Evolutionary conservation across 2,329 filamentous ascomycete genomes (phyloP).

Genomic region (Claviceps sp.): DNA sequence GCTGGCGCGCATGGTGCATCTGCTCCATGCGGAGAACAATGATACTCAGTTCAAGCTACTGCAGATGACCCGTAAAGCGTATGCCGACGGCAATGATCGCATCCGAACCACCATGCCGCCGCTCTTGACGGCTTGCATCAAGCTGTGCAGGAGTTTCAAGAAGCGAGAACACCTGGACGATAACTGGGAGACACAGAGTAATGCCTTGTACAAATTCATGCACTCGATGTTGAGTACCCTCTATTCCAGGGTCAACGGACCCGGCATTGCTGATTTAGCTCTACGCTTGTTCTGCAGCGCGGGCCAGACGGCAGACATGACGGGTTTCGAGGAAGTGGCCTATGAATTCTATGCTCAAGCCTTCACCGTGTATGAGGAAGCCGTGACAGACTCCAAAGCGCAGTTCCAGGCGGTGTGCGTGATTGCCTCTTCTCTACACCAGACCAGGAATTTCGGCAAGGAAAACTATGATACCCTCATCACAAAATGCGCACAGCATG

Average conservation of each 20-base stretch:
- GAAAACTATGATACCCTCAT: constrained; percentile 99
- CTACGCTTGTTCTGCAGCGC: constrained; percentile 83
- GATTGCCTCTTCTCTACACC: constrained; percentile 78
- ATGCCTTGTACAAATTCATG: constrained; percentile 88
- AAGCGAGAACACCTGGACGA: constrained; percentile 69
- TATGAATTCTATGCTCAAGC: constrained; percentile 98
- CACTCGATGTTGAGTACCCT: constrained; percentile 77
- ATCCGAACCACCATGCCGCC: constrained; percentile 93
- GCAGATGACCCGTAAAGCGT: constrained; percentile 76
- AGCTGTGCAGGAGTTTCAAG: constrained; percentile 81
- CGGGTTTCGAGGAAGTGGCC: constrained; percentile 84
- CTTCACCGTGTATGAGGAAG: constrained; percentile 95
- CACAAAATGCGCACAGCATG: constrained; percentile 92
- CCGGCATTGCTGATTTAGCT: constrained; percentile 73
- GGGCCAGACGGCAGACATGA: constrained; percentile 85
- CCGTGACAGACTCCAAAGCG: constrained; percentile 85
- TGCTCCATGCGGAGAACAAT: constrained; percentile 72
- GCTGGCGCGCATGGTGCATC: constrained; percentile 83
- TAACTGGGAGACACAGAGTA: constrained; percentile 50
- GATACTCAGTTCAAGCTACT: constrained; percentile 90
- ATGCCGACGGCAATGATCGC: constrained; percentile 82
- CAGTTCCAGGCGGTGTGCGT: constrained; percentile 97
- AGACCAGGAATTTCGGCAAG: constrained; percentile 79
- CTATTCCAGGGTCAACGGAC: constrained; percentile 68
- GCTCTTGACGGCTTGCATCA: constrained; percentile 78